phyloP scores from a whole-genome alignment of 2,329 filamentous ascomycete genomes.

The Coniella vitis region DNA sequence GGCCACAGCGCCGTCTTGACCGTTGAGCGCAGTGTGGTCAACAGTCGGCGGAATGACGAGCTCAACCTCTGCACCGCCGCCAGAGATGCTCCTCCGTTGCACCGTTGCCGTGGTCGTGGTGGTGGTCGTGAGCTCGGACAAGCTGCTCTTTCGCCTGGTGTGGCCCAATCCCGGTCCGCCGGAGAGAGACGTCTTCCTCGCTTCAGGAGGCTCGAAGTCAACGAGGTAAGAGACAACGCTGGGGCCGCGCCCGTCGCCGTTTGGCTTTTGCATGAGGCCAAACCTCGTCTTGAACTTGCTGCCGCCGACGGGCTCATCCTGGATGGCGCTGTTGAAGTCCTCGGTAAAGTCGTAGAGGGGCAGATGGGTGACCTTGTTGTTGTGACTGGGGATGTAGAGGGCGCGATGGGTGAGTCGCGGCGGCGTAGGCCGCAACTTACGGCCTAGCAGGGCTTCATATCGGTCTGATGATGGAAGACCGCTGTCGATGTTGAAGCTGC shows the following conservation, averaged over 20 bases:
- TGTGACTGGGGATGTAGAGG: conserved; percentile 14
- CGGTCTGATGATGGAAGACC: conserved; percentile 5
- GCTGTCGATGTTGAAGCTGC: conserved; percentile 2
- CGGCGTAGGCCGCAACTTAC: conserved; percentile 11
- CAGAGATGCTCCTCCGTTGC: conserved; percentile 7
- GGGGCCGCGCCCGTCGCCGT: conserved; percentile 11
- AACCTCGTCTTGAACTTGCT: conserved; percentile 15
- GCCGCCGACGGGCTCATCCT: conserved; percentile 11
- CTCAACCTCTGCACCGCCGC: conserved; percentile 7
- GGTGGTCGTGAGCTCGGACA: not conserved
- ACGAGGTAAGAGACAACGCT: conserved; percentile 12
- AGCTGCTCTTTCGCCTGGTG: not conserved
- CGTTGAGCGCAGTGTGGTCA: not conserved
- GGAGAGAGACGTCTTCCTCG: conserved; percentile 1
- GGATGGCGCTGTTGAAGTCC: conserved; percentile 7
- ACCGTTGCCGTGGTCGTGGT: conserved; percentile 5
- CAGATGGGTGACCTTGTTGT: conserved; percentile 10
- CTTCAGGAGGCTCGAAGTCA: conserved; percentile 12
- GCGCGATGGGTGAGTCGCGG: conserved; percentile 5
- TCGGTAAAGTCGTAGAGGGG: conserved; percentile 14
- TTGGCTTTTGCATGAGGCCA: conserved; percentile 13
- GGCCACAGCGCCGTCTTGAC: conserved; percentile 5
- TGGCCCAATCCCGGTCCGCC: not conserved
- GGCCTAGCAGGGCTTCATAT: conserved; percentile 10
- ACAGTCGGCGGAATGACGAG: conserved; percentile 8